A percentile compares a stretch with the other conserved stretches of the same genome.
These are phyloP conservation scores for Daldinia bambusicola DNA, from an alignment of 495 filamentous ascomycete genomes.

Conservation along the genomic window DNA sequence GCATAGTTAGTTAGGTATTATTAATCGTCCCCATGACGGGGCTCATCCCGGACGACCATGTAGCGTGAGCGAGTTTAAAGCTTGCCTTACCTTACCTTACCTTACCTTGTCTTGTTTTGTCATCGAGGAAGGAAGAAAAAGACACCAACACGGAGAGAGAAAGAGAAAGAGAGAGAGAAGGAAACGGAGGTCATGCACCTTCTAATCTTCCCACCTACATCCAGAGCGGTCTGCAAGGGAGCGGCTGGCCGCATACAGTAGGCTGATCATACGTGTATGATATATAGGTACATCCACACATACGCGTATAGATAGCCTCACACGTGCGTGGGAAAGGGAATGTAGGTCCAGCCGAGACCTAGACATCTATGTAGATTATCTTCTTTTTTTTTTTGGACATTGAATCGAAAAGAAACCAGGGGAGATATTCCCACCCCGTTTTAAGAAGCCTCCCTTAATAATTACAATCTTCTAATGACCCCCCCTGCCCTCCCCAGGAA, in stretches of 20 bases:
- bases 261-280: slow-evolving; percentile 3
- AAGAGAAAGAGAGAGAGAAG: background rate
- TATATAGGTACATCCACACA: background rate
- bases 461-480: background rate
- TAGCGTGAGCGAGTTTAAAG: background rate
- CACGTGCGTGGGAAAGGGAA: background rate
- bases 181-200: background rate
- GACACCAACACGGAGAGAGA: background rate
- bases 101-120: background rate
- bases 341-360: background rate
- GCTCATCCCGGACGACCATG: background rate
- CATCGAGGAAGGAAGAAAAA: background rate
- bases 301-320: background rate
- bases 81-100: background rate
- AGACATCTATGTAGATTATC: background rate
- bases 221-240: slow-evolving; percentile 1
- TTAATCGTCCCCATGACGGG: background rate
- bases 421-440: background rate
- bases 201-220: background rate
- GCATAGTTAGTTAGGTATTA: background rate
- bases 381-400: no score
- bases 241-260: background rate
- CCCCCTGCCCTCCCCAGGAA: background rate
- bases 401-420: background rate
- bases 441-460: slow-evolving; percentile 11